Percentiles rank a stretch among this genome's conserved stretches.
Conservation (phyloP, 2,329 filamentous ascomycete species). For the Fusarium staphyleae region DNA sequence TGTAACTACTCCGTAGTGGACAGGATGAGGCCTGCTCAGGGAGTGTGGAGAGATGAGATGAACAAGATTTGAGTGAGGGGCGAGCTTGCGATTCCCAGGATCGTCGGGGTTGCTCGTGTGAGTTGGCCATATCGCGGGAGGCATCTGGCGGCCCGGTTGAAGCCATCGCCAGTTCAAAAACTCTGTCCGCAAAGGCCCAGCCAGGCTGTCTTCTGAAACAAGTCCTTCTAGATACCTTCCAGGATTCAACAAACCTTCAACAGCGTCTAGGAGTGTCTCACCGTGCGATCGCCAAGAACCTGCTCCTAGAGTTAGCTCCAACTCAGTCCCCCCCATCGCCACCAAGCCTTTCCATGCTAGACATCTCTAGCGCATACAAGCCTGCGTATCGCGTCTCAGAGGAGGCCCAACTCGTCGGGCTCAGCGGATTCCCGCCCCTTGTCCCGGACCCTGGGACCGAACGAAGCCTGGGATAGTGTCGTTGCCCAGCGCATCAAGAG, state of each 20-base stretch:
- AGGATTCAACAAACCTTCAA: neutral
- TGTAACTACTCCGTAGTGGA: no score
- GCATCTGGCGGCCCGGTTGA: neutral
- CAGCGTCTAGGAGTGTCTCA: neutral
- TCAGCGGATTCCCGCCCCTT: slow-evolving; percentile 4
- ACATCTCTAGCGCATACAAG: neutral
- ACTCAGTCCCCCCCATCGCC: neutral
- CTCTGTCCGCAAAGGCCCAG: neutral
- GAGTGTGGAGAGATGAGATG: slow-evolving; percentile 6
- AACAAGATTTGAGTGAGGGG: neutral
- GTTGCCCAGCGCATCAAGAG: neutral
- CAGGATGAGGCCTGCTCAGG: slow-evolving; percentile 6
- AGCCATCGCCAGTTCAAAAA: slow-evolving; percentile 3
- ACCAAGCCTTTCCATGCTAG: neutral
- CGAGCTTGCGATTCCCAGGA: slow-evolving; percentile 1
- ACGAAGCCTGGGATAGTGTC: neutral
- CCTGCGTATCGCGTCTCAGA: slow-evolving; percentile 3
- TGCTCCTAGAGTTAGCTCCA: neutral
- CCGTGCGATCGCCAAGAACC: neutral
- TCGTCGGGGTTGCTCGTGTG: neutral
- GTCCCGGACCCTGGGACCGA: slow-evolving; percentile 4
- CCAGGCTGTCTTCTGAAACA: neutral
- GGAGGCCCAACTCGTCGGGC: neutral
- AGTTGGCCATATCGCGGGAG: neutral
- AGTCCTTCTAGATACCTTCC: slow-evolving; percentile 1